Percentiles rank a stretch among this genome's conserved stretches.
phyloP scores from a whole-genome alignment of 495 filamentous ascomycete genomes.

The Xanthoparmelia taractica region DNA sequence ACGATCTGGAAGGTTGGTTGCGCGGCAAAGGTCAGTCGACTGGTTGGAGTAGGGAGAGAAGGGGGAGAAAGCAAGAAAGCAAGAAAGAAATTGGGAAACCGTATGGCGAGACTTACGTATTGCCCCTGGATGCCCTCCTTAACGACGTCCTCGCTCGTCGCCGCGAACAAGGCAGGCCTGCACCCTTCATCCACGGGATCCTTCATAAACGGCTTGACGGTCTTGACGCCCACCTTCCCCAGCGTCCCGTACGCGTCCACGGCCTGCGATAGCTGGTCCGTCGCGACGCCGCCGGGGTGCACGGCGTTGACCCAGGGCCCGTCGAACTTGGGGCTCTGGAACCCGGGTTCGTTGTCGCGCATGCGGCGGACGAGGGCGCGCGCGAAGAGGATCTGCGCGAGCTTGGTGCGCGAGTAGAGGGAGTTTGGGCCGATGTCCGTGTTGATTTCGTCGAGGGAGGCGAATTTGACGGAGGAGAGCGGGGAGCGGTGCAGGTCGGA shows the following conservation, averaged over 20 bases:
- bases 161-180: slow-evolving; percentile 43
- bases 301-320: slow-evolving; percentile 40
- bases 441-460: slow-evolving; percentile 47
- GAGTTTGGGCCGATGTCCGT: slow-evolving; percentile 43
- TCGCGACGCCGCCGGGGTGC: slow-evolving; percentile 45
- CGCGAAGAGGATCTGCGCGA: slow-evolving; percentile 47
- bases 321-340: slow-evolving; percentile 22
- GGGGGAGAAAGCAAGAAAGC: no score
- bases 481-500: slow-evolving; percentile 46
- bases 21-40: not conserved
- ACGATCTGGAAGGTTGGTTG: no score
- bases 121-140: slow-evolving; percentile 41
- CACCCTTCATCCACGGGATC: slow-evolving; percentile 43
- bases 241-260: slow-evolving; percentile 44
- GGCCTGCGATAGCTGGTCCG: slow-evolving; percentile 45
- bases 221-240: slow-evolving; percentile 35
- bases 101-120: slow-evolving; percentile 43
- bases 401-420: slow-evolving; percentile 48
- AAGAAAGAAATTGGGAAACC: no score
- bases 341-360: slow-evolving; percentile 32
- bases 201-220: slow-evolving; percentile 42
- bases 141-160: slow-evolving; percentile 38
- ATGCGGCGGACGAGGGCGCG: slow-evolving; percentile 31
- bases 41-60: no score
- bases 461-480: slow-evolving; percentile 41